Conservation (phyloP, 1,139 yeast genomes). For the Kodamaea arcana region DNA sequence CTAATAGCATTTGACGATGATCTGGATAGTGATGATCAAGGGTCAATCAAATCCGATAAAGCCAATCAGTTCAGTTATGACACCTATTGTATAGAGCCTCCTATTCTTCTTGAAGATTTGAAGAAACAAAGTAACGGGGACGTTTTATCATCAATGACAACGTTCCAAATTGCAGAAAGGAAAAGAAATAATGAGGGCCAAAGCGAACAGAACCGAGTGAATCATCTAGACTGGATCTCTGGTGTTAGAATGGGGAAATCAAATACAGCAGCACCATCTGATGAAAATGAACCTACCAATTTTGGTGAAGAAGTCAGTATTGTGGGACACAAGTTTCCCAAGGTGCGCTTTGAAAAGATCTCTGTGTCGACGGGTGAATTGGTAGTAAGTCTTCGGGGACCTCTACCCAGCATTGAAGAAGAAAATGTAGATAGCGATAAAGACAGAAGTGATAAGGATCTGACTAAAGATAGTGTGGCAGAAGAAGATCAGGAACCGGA, state of each 20-base stretch:
- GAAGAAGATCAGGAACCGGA: neutral
- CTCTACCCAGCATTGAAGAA: constrained; percentile 40
- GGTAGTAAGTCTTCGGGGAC: constrained; percentile 74
- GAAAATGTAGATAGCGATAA: neutral
- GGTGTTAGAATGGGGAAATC: constrained; percentile 78
- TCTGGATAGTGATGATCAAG: constrained; percentile 5
- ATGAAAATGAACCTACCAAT: constrained; percentile 56
- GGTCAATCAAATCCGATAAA: constrained; percentile 2
- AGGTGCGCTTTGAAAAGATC: constrained; percentile 78
- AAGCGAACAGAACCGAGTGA: constrained; percentile 30
- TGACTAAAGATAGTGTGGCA: constrained; percentile 1
- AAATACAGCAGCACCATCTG: constrained; percentile 21
- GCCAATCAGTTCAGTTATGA: constrained; percentile 20
- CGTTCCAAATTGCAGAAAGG: constrained; percentile 31
- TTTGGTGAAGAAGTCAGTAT: constrained; percentile 87
- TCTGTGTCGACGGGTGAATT: constrained; percentile 83
- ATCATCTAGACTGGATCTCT: constrained; percentile 88
- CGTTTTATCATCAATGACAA: constrained; percentile 31
- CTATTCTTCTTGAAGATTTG: constrained; percentile 31
- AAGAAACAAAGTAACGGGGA: constrained; percentile 33
- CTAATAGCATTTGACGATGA: constrained; percentile 4
- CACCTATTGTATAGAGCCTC: constrained; percentile 40
- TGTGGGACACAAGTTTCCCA: constrained; percentile 89
- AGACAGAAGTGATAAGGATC: neutral
- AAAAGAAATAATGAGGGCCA: constrained; percentile 19